Evolutionary conservation across 1,284 basidiomycete species (phyloP), one percentile per base, ranked within the genome.

Genomic region (Trichosporon faecale): DNA sequence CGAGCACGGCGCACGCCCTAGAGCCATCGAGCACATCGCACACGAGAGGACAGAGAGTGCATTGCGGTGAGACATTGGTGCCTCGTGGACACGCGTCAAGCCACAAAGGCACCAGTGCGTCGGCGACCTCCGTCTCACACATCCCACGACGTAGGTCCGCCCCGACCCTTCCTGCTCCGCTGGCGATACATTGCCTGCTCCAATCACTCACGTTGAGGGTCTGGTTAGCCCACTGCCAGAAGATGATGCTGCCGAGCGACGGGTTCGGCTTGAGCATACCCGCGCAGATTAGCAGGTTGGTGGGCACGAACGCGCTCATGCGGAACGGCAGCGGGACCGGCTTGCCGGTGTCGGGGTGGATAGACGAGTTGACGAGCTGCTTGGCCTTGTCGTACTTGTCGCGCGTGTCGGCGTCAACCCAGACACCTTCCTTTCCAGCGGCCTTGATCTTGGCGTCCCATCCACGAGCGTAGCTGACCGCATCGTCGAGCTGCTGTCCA

Each of bases 201-300:
- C 31, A 3, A 3, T 33, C 12, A 25, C 52, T 27, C 25, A 84
- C 84, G 75, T 86, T 87, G 27, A 87, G 77, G 0, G 82, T 84
- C 76, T 87, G 86, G 73, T 87, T 87, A 6, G 83, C 82, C 84
- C 85, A 87, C 75, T 87, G 86, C 86, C 86, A 87, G 76, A 86
- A 86, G 68, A 87, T 84, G 73, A 85, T 79, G 23, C 77, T 79
- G 7, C 74, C 73, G 66, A 84, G 78, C 18, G 76, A 78, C 23
- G 84, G 79, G 71, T 85, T 85, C 3, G 85, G 84, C 76, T 80
- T 82, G 66, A 85, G 79, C 85, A 86, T 86, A 21, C 85, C 85
- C 0, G 83, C 70, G 65, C 68, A 69, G 55, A 69, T 69, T 25
- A 87, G 76, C 75, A 87, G 73, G 76, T 87, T 87, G 40, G 86